Evolutionary conservation across 1,139 yeast genomes (phyloP), one percentile per base, ranked within the genome.

Genomic region (Kazachstania sp.): DNA sequence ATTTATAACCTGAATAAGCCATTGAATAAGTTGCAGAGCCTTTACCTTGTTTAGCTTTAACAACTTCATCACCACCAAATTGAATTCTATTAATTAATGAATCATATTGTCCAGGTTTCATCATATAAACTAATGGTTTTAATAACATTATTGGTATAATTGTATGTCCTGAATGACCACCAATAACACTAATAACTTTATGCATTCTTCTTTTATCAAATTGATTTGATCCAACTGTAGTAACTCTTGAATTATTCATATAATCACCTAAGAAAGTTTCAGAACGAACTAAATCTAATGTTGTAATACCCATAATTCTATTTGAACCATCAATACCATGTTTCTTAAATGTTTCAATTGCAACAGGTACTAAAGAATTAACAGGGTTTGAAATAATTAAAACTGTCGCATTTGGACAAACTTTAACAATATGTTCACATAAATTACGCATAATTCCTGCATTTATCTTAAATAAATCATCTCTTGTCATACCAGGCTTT

Each of bases 401-500:
- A 49, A 90, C 77, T 54, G 88, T 81, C 37, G 97, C 97, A 59
- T 86, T 78, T 63, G 97, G 97, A 61, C 86, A 78, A 66, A 76
- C 70, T 62, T 83, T 86, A 56, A 95, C 96, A 60, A 83, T 81
- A 38, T 94, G 88, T 69, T 83, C 78, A 60, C 96, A 94, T 67
- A 92, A 77, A 65, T 84, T 95, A 68, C 92, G 82, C 55, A 92
- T 95, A 66, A 92, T 92, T 45, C 94, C 84, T 45, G 97, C 98
- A 67, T 92, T 92, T 71, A 95, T 88, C 75, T 87, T 86, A 82
- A 92, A 92, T 67, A 92, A 78, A 67, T 92, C 98, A 69, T 92
- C 98, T 77, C 95, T 79, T 62, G 97, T 87, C 97, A 90, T 90
- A 66, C 97, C 97, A 56, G 97, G 97, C 77, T 92, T 92, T 77